Evolutionary conservation across 768 basidiomycete species (phyloP).

Genomic region (Artomyces pyxidatus): DNA sequence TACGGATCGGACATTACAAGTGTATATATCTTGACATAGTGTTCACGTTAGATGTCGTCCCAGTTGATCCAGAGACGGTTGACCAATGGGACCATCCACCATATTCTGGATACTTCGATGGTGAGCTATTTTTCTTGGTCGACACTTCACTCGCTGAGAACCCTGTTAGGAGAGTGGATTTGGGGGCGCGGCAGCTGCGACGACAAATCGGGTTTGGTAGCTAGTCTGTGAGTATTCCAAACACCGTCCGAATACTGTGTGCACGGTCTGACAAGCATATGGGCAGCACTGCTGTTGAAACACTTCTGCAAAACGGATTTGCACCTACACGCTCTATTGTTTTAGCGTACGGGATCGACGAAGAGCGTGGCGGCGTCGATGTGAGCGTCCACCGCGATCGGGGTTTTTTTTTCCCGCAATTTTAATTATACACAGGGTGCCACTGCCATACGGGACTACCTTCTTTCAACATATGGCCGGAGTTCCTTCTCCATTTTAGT

Average conservation of each 20-base stretch:
- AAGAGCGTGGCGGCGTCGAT: constrained; percentile 26
- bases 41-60: constrained; percentile 48
- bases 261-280: background rate
- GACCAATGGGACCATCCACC: constrained; percentile 41
- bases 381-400: constrained; percentile 10
- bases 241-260: background rate
- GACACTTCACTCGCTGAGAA: background rate
- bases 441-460: constrained; percentile 25
- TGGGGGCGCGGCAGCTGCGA: constrained; percentile 42
- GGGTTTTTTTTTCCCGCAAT: constrained; percentile 1
- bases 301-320: constrained; percentile 30
- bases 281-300: constrained; percentile 28
- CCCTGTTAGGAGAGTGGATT: constrained; percentile 30
- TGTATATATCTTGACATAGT: background rate
- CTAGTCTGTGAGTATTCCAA: constrained; percentile 23
- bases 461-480: constrained; percentile 30
- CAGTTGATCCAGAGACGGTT: constrained; percentile 36
- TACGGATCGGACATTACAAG: background rate
- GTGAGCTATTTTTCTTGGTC: constrained; percentile 6
- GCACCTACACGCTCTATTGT: constrained; percentile 26
- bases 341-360: constrained; percentile 33
- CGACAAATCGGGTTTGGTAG: constrained; percentile 32
- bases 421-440: constrained; percentile 9
- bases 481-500: constrained; percentile 32
- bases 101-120: constrained; percentile 40